phyloP scores from a whole-genome alignment of 176 grass and related monocot species.

The Musa beccarii region DNA sequence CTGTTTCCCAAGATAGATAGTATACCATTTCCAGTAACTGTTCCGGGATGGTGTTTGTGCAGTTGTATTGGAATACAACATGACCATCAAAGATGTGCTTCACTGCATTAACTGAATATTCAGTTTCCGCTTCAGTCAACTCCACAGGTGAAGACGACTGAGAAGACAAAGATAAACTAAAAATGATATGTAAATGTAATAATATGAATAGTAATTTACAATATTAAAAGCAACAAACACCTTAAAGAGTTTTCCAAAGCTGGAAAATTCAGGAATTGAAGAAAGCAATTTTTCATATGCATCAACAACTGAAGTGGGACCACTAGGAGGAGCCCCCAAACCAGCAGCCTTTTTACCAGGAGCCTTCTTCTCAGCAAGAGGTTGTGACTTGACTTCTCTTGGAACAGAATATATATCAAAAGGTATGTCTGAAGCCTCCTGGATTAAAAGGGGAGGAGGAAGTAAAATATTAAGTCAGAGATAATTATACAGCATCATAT shows the following conservation, averaged over 20 bases:
- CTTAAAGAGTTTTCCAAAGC: slow-evolving; percentile 95
- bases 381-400: slow-evolving; percentile 76
- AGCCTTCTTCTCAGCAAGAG: slow-evolving; percentile 85
- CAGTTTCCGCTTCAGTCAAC: slow-evolving; percentile 95
- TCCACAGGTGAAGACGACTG: slow-evolving; percentile 91
- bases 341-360: slow-evolving; percentile 80
- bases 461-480: slow-evolving; percentile 1
- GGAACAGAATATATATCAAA: slow-evolving; percentile 87
- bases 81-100: slow-evolving; percentile 90
- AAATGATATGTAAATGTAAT: not conserved
- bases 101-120: slow-evolving; percentile 93
- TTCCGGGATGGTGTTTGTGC: slow-evolving; percentile 93
- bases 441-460: not conserved
- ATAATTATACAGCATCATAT: not conserved
- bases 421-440: slow-evolving; percentile 74
- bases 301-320: slow-evolving; percentile 52
- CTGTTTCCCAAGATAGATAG: not conserved
- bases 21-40: slow-evolving; percentile 84
- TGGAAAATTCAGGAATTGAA: slow-evolving; percentile 77
- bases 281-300: slow-evolving; percentile 91
- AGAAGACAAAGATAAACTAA: slow-evolving; percentile 21
- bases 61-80: slow-evolving; percentile 89
- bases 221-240: slow-evolving; percentile 23
- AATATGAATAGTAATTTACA: not conserved
- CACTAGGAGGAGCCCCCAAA: slow-evolving; percentile 44